These are phyloP conservation scores for Fusarium verticillioides DNA, from an alignment of 2,329 filamentous ascomycete genomes.

Conservation along the genomic window DNA sequence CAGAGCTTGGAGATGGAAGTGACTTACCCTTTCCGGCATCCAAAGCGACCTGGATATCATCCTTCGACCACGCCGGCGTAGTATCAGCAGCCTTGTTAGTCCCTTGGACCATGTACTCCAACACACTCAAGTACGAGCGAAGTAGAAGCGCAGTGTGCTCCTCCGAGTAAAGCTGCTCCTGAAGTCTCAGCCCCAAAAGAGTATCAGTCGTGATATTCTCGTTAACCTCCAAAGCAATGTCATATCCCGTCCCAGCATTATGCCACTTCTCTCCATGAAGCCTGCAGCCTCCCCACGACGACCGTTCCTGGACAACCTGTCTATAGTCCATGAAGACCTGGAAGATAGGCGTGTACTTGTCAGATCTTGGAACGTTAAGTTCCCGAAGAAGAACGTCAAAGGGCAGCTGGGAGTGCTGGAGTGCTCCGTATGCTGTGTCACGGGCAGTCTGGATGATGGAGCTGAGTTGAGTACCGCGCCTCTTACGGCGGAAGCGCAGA, in stretches of 20 bases:
- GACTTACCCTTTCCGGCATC: too few relatives aligned
- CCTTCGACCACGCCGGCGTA: too few relatives aligned
- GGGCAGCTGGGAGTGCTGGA: background rate
- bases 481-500: background rate
- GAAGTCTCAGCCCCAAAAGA: too few relatives aligned
- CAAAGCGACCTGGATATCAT: too few relatives aligned
- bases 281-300: background rate
- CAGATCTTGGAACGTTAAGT: background rate
- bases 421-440: background rate
- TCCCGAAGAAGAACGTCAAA: constrained; percentile 1
- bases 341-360: background rate
- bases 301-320: background rate
- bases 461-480: background rate
- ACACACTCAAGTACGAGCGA: too few relatives aligned
- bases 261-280: background rate
- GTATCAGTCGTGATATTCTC: background rate
- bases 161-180: too few relatives aligned
- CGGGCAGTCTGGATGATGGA: background rate
- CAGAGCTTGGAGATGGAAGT: too few relatives aligned
- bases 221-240: background rate
- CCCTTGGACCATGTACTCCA: too few relatives aligned
- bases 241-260: background rate
- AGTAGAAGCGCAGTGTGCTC: too few relatives aligned
- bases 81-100: too few relatives aligned
- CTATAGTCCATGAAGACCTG: constrained; percentile 8